Evolutionary conservation across 106 monocot genomes (phyloP).

Genomic region (Gastrodia elata): DNA sequence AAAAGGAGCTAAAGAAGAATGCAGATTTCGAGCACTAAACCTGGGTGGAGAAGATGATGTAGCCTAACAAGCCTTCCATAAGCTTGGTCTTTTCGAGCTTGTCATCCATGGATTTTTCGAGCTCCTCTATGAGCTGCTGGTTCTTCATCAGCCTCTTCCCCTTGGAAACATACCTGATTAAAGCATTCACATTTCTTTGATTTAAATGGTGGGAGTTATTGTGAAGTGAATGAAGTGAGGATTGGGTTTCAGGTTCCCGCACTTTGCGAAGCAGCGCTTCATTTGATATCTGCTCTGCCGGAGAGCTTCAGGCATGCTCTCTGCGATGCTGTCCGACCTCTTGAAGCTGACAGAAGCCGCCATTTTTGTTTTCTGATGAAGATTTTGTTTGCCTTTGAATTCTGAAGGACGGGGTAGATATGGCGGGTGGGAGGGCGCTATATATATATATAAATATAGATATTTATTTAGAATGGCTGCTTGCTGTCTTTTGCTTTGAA

Average conservation of each 20-base stretch:
- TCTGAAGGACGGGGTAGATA: too few relatives aligned
- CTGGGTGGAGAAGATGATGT: conserved; percentile 87
- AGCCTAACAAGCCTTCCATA: conserved; percentile 91
- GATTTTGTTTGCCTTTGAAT: too few relatives aligned
- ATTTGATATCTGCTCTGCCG: conserved; percentile 87
- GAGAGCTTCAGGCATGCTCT: conserved; percentile 83
- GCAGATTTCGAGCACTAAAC: conserved; percentile 13
- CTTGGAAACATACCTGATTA: conserved; percentile 10
- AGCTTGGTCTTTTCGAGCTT: conserved; percentile 66
- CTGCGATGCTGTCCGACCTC: conserved; percentile 79
- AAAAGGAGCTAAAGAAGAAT: background rate
- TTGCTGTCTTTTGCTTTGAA: too few relatives aligned
- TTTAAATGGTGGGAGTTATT: too few relatives aligned
- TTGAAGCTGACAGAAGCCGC: conserved; percentile 43
- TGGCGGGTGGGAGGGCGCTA: too few relatives aligned
- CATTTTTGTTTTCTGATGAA: too few relatives aligned
- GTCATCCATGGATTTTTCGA: conserved; percentile 83
- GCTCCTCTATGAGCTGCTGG: conserved; percentile 64
- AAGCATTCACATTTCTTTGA: too few relatives aligned
- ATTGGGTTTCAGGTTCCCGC: background rate
- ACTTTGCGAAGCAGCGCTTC: conserved; percentile 87
- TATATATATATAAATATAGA: too few relatives aligned
- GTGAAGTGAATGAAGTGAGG: background rate
- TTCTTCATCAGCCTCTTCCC: conserved; percentile 83
- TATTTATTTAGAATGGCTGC: too few relatives aligned